Percentiles rank a stretch among this genome's conserved stretches.
These are phyloP conservation scores for Eucalyptus urophylla DNA, from an alignment of 345 rosid species.

Conservation along the genomic window DNA sequence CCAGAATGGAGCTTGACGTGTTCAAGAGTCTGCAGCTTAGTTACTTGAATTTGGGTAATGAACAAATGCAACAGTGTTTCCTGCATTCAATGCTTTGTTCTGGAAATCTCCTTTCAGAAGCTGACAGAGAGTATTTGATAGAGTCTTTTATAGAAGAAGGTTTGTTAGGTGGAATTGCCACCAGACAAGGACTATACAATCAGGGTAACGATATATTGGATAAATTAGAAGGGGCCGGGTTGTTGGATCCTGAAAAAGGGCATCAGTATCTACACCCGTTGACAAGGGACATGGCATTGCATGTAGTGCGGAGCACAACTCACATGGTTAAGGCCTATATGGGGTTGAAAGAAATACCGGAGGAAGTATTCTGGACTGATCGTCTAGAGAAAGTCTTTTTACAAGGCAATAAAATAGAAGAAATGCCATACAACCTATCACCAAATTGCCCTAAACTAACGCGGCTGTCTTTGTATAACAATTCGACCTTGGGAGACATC, in stretches of 20 bases:
- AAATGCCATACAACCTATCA: background rate
- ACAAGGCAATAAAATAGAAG: background rate
- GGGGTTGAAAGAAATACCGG: background rate
- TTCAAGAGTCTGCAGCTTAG: too few relatives aligned
- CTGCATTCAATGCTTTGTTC: too few relatives aligned
- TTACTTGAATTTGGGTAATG: too few relatives aligned
- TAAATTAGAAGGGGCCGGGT: background rate
- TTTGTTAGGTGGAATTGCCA: background rate
- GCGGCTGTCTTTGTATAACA: background rate
- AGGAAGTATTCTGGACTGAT: background rate
- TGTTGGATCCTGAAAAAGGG: background rate
- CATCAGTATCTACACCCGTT: conserved; percentile 1
- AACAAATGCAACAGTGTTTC: too few relatives aligned
- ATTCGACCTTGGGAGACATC: background rate
- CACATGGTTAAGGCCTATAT: background rate
- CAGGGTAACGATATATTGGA: background rate
- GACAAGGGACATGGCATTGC: conserved; percentile 8
- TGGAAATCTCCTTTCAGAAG: too few relatives aligned
- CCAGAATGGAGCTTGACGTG: too few relatives aligned
- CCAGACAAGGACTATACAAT: background rate
- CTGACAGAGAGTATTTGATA: too few relatives aligned
- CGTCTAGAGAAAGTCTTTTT: background rate
- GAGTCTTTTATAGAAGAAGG: conserved; percentile 2
- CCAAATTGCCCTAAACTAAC: background rate
- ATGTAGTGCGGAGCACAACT: background rate